Conservation (phyloP, 345 rosid species). For the Sisymbrium altissimum region DNA sequence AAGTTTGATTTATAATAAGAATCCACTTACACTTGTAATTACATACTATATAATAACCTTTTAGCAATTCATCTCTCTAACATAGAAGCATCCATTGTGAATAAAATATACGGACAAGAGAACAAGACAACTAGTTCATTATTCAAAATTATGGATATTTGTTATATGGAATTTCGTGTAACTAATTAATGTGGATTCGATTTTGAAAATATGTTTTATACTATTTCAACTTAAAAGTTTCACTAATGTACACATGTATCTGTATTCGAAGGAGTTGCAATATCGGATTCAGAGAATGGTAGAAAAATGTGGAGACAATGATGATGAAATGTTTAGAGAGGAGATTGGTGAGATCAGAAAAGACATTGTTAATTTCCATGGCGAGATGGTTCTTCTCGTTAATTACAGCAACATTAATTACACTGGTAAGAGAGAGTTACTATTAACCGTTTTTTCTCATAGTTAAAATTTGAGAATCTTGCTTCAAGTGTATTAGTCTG, state of each 20-base stretch:
- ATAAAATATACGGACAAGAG: too few relatives aligned
- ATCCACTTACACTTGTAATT: too few relatives aligned
- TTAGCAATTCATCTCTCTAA: too few relatives aligned
- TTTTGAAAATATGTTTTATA: too few relatives aligned
- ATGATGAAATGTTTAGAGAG: slow-evolving; percentile 44
- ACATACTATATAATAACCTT: too few relatives aligned
- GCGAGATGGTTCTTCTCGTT: slow-evolving; percentile 84
- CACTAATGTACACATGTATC: background rate
- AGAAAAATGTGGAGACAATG: slow-evolving; percentile 41
- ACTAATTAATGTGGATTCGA: too few relatives aligned
- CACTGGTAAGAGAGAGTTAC: slow-evolving; percentile 28
- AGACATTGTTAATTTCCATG: slow-evolving; percentile 80
- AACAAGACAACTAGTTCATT: too few relatives aligned
- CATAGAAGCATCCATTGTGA: too few relatives aligned
- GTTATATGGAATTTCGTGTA: too few relatives aligned
- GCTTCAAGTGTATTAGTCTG: background rate
- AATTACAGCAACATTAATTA: slow-evolving; percentile 87
- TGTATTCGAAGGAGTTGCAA: slow-evolving; percentile 51
- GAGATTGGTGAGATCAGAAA: slow-evolving; percentile 57
- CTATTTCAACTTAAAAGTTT: too few relatives aligned
- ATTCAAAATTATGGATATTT: too few relatives aligned
- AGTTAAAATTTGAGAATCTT: background rate
- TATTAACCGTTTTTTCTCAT: background rate
- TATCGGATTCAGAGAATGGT: slow-evolving; percentile 52
- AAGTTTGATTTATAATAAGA: too few relatives aligned